Base-by-base conservation (phyloP, 441 rosid genomes). In the Cnidoscolus chayamansa region DNA sequence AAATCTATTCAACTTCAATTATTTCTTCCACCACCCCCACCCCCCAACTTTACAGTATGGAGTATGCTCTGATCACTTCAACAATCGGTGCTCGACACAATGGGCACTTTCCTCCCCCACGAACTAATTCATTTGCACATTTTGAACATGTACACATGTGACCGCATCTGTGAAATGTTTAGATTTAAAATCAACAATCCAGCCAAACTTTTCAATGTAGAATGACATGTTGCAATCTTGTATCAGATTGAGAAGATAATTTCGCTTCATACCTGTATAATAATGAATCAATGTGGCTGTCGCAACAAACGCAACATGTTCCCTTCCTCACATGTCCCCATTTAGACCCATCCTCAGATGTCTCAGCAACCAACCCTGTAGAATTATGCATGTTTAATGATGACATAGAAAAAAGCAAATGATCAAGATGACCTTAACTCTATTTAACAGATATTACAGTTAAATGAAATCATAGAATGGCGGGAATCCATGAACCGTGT, bases 131-230 rank as follows among this genome's bases (percentile, higher is more conserved):
- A 60, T 90, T 90, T 7, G 97, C 99, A 69, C 98, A 93, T 81
- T 91, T 90, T 65, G 91, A 88, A 68, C 98, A 93, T 58, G 97
- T 95, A 80, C 98, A 95, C 99, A 95, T 93, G 84, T 95, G 99
- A 60, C 99, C 99, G 32, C 99, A 95, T 86, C 98, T 95, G 88
- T 80, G 75, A 54, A 13, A 63, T 40, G 31, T 71, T 55, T 35
- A 1, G 7, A 40, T 40, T 40, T 40, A 40, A 40, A 40, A 40
- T 40, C 45, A 40, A 40, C 45, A 40, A 40, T 40, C 7, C 45
- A 0, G 45, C 45, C 7, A 6, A 40, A 40, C 25, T 25, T 25
- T 40, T 7, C 4, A 40, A 40, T 35, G 0, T 25, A 60, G 48
- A 4, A 45, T 10, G 32, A 45, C n/a, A 13, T 17, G 5, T 19